Conservation (phyloP, 2,329 filamentous ascomycete genomes). For the Trichoderma sp. region DNA sequence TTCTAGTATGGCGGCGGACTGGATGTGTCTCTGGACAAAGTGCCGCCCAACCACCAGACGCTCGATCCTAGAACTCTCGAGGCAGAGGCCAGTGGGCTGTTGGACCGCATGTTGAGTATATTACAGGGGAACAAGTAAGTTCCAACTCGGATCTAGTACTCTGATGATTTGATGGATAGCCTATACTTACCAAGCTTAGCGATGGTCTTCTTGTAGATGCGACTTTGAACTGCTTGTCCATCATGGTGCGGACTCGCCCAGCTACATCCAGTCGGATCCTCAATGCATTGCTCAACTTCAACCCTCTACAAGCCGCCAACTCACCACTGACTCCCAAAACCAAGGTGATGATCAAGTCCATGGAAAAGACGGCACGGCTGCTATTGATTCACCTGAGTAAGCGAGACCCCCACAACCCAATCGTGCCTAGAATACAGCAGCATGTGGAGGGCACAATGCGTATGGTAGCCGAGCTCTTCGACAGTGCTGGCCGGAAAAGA, state of each 20-base stretch:
- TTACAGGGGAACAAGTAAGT: conserved; percentile 82
- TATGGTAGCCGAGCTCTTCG: conserved; percentile 72
- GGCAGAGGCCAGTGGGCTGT: conserved; percentile 84
- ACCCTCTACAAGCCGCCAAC: conserved; percentile 78
- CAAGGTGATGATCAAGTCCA: conserved; percentile 83
- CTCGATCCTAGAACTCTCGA: conserved; percentile 80
- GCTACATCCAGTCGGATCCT: conserved; percentile 82
- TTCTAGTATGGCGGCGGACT: conserved; percentile 47
- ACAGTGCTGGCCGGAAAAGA: conserved; percentile 77
- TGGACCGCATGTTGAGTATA: conserved; percentile 82
- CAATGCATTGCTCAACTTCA: conserved; percentile 83
- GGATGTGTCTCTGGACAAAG: conserved; percentile 83
- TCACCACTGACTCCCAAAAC: conserved; percentile 73
- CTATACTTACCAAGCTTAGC: conserved; percentile 43
- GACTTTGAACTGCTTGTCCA: conserved; percentile 82
- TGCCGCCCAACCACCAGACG: conserved; percentile 78
- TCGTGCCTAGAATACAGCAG: conserved; percentile 77
- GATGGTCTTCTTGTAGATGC: conserved; percentile 87
- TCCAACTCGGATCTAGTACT: conserved; percentile 9
- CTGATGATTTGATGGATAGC: not conserved
- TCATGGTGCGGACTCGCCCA: conserved; percentile 78
- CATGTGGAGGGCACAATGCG: conserved; percentile 81
- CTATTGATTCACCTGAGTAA: conserved; percentile 81
- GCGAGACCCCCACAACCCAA: conserved; percentile 78
- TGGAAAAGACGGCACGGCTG: conserved; percentile 88